Percentiles rank a stretch among this genome's conserved stretches.
Evolutionary conservation across 139 green algal genomes (phyloP).

Genomic region (Auxenochlorella pyrenoidosa): DNA sequence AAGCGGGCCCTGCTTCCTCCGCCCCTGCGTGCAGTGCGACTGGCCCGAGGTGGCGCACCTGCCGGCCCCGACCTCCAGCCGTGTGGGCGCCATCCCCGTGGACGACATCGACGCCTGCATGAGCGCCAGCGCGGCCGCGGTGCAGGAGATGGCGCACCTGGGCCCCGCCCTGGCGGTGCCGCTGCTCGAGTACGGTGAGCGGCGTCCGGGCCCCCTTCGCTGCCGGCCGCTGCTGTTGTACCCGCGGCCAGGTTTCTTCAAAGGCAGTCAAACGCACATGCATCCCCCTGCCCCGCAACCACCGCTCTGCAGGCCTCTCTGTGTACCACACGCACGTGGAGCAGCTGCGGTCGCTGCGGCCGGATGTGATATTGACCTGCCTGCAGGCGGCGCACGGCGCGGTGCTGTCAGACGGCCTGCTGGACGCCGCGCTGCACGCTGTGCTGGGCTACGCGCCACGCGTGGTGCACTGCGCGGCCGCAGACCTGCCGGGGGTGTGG

Average conservation of each 20-base stretch:
- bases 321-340: slow-evolving; percentile 62
- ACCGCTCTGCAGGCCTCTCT: neutral
- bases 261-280: no score
- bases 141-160: slow-evolving; percentile 46
- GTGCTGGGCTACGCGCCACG: slow-evolving; percentile 55
- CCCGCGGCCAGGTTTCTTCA: no score
- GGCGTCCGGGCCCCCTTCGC: neutral
- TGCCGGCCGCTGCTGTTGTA: no score
- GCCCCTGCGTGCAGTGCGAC: slow-evolving; percentile 56
- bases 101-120: slow-evolving; percentile 53
- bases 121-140: slow-evolving; percentile 43
- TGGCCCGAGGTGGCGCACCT: slow-evolving; percentile 30
- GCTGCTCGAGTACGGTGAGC: slow-evolving; percentile 59
- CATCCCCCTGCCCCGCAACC: neutral
- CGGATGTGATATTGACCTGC: slow-evolving; percentile 73
- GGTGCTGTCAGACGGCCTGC: slow-evolving; percentile 44
- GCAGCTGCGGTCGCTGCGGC: slow-evolving; percentile 50
- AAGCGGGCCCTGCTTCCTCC: neutral
- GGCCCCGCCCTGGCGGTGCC: slow-evolving; percentile 43
- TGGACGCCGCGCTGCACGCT: slow-evolving; percentile 41
- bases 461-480: slow-evolving; percentile 66
- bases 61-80: slow-evolving; percentile 46
- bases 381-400: slow-evolving; percentile 56
- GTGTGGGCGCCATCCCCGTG: slow-evolving; percentile 41
- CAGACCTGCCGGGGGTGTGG: slow-evolving; percentile 59